Evolutionary conservation across 164 flowering plant genomes (phyloP).

Genomic region (Protea cynaroides): DNA sequence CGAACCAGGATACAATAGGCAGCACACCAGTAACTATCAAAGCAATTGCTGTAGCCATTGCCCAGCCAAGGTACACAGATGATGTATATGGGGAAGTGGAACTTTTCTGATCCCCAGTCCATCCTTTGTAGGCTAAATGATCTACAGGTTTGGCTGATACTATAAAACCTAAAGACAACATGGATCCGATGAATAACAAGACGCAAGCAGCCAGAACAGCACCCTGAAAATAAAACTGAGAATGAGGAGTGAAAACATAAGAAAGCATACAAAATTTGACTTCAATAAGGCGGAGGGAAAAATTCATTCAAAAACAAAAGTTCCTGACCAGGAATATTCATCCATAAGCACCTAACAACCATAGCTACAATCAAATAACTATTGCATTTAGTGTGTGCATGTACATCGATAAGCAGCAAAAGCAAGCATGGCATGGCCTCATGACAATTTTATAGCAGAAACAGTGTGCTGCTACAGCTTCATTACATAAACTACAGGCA

Average conservation of each 20-base stretch:
- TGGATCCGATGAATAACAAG: conserved; percentile 56
- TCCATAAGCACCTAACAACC: not conserved
- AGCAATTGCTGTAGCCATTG: conserved; percentile 83
- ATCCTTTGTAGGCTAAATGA: conserved; percentile 59
- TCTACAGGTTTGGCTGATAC: conserved; percentile 86
- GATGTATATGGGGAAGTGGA: conserved; percentile 78
- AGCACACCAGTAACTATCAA: conserved; percentile 76
- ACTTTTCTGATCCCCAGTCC: conserved; percentile 39
- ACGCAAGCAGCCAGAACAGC: conserved; percentile 57
- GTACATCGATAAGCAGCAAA: no score
- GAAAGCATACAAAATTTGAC: no score
- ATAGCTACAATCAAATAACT: not conserved
- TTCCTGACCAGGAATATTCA: not conserved
- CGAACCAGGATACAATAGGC: conserved; percentile 96
- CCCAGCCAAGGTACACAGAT: conserved; percentile 89
- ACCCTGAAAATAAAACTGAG: conserved; percentile 45
- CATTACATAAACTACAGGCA: no score
- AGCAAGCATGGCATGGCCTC: no score
- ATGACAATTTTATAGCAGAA: no score
- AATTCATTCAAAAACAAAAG: not conserved
- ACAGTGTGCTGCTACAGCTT: no score
- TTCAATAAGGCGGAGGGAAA: not conserved
- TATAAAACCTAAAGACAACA: conserved; percentile 81
- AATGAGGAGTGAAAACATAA: not conserved
- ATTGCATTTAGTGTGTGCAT: not conserved